Base-by-base conservation (phyloP, 805 yeast genomes). In the Blastobotrys chiropterorum region DNA sequence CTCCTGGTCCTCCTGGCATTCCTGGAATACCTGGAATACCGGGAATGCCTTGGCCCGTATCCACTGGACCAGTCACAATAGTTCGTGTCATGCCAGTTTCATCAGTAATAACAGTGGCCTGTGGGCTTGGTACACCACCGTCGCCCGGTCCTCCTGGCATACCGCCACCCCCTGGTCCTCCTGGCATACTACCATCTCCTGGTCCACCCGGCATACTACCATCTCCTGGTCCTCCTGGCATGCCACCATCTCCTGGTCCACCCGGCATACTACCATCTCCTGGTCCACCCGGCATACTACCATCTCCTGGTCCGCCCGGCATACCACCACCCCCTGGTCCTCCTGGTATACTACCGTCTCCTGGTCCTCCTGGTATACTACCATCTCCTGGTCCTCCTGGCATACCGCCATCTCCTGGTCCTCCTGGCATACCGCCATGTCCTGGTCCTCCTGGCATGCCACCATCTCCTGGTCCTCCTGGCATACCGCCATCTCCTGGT, bases 361-460 rank as follows among this genome's bases (percentile, higher is more conserved):
- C 48, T 16, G 48, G 22, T 3, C 47, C 44, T 14, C 47, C 48
- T 16, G 47, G 30, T 4, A 44, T 22, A 20, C 52, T 49, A 17
- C 47, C 39, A 17, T 49, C 46, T 15, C 53, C 50, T 7, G 50
- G 47, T 8, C 53, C 42, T 21, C 47, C 44, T 8, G 46, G 40
- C 17, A 45, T 48, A 20, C 48, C 48, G n/a, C 38, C 22, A 4
- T 47, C 48, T 3, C 46, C 45, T 8, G 49, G 45, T 19, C 54
- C 52, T 6, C 50, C 54, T 1, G 48, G 34, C 3, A 52, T 49
- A 2, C 53, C 56, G n/a, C 38, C 22, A 4, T 47, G 46, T 3
- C 46, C 45, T 8, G 49, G 45, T 22, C 54, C 52, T 6, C 50
- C 53, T 1, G 47, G 31, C 3, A 52, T 49, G 15, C 41, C 45